A percentile compares a stretch with the other conserved stretches of the same genome.
These are phyloP conservation scores for Blumeriella jaapii DNA, from an alignment of 2,329 filamentous ascomycete species.

Conservation along the genomic window DNA sequence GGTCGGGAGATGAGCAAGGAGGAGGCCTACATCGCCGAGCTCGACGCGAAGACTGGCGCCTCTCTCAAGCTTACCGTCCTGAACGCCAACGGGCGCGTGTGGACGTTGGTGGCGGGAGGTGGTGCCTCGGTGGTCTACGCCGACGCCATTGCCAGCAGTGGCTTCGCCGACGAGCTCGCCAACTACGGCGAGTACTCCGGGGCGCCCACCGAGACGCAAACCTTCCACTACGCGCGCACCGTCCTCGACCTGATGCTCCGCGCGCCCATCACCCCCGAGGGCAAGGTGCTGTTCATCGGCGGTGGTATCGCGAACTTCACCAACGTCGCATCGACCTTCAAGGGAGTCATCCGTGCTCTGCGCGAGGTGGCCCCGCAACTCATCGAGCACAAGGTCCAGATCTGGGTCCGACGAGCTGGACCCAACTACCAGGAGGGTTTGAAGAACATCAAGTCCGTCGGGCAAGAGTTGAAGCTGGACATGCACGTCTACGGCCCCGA, in stretches of 20 bases:
- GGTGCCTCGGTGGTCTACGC: constrained; percentile 99
- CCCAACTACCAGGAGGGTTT: constrained; percentile 99
- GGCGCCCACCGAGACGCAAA: constrained; percentile 96
- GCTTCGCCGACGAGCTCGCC: constrained; percentile 90
- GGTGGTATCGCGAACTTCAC: constrained; percentile 99
- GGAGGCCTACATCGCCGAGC: constrained; percentile 96
- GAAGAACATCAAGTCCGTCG: constrained; percentile 98
- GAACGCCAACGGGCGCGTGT: constrained; percentile 83
- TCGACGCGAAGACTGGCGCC: constrained; percentile 98
- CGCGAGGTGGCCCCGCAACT: constrained; percentile 78
- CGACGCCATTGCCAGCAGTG: constrained; percentile 92
- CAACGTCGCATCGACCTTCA: constrained; percentile 98
- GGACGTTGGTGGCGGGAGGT: constrained; percentile 97
- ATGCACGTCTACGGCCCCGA: constrained; percentile 83
- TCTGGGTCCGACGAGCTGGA: constrained; percentile 84
- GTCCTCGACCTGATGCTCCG: constrained; percentile 97
- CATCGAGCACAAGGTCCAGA: constrained; percentile 93
- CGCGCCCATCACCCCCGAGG: constrained; percentile 70
- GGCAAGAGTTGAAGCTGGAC: constrained; percentile 84
- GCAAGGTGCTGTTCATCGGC: constrained; percentile 98
- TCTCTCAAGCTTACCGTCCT: constrained; percentile 97
- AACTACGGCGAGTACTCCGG: constrained; percentile 99
- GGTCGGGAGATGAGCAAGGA: constrained; percentile 98
- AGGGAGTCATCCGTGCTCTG: constrained; percentile 95
- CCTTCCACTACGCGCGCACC: constrained; percentile 96